Conservation (phyloP, 78 protist species). For the Cavenderia fasciculata region DNA sequence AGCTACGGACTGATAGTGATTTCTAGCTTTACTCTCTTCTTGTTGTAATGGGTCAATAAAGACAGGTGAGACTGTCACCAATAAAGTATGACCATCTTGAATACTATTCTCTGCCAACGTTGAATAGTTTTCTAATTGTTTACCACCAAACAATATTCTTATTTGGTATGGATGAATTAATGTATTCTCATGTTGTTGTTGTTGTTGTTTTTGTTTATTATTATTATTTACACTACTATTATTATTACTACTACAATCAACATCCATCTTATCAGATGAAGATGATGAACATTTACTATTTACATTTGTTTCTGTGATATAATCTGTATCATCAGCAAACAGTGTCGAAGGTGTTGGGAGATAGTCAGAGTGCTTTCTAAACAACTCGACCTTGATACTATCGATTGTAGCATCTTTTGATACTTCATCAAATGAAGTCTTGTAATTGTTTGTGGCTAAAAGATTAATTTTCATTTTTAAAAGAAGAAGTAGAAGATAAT, state of each 20-base stretch:
- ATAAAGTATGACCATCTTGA: background rate
- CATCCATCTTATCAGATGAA: too few species aligned
- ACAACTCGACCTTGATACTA: background rate
- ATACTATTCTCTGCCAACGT: constrained; percentile 14
- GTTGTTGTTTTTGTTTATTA: background rate
- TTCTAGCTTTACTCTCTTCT: background rate
- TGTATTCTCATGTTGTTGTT: background rate
- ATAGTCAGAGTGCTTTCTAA: constrained; percentile 41
- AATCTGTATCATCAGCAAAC: constrained; percentile 18
- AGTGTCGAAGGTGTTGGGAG: constrained; percentile 29
- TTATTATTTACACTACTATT: background rate
- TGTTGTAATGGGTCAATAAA: background rate
- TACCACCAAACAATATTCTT: constrained; percentile 27
- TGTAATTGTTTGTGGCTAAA: background rate
- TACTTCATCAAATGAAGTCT: background rate
- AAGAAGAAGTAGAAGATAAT: too few species aligned
- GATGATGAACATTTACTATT: too few species aligned
- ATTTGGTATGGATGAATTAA: constrained; percentile 48
- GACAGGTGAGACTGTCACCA: constrained; percentile 27
- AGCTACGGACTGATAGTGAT: background rate
- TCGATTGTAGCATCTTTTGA: constrained; percentile 32
- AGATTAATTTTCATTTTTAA: background rate
- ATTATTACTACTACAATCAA: background rate
- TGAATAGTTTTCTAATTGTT: constrained; percentile 22
- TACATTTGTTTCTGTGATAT: background rate